Evolutionary conservation across 495 filamentous ascomycete species (phyloP).

Genomic region (Terfezia claveryi): DNA sequence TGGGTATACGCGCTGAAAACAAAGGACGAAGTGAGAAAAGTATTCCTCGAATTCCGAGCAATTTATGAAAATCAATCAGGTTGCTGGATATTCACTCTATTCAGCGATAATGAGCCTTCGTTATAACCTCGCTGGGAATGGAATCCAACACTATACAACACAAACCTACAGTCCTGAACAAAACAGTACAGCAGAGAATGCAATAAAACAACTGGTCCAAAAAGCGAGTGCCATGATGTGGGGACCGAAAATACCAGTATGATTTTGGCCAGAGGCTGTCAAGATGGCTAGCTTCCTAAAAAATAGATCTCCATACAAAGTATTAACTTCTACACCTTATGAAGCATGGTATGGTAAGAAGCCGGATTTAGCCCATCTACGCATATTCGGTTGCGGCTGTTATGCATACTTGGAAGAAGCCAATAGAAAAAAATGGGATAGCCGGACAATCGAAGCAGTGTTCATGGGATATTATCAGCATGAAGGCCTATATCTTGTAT

Average conservation of each 20-base stretch:
- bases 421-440: background rate
- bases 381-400: slow-evolving; percentile 1
- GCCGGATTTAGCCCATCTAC: slow-evolving; percentile 2
- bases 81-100: background rate
- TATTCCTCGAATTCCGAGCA: background rate
- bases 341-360: slow-evolving; percentile 5
- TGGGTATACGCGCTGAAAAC: background rate
- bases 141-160: background rate
- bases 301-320: background rate
- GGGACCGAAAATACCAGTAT: background rate
- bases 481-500: background rate
- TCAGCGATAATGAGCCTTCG: background rate
- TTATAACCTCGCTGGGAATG: background rate
- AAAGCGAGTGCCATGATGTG: background rate
- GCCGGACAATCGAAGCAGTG: background rate
- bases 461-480: background rate
- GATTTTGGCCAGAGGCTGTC: slow-evolving; percentile 2
- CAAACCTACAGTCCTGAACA: background rate
- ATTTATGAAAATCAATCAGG: background rate
- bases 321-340: slow-evolving; percentile 1
- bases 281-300: background rate
- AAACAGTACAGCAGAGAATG: background rate
- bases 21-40: background rate
- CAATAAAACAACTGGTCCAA: background rate
- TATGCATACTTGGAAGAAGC: background rate